These are phyloP conservation scores for Neonectria punicea DNA, from an alignment of 2,329 filamentous ascomycete species.

Conservation along the genomic window DNA sequence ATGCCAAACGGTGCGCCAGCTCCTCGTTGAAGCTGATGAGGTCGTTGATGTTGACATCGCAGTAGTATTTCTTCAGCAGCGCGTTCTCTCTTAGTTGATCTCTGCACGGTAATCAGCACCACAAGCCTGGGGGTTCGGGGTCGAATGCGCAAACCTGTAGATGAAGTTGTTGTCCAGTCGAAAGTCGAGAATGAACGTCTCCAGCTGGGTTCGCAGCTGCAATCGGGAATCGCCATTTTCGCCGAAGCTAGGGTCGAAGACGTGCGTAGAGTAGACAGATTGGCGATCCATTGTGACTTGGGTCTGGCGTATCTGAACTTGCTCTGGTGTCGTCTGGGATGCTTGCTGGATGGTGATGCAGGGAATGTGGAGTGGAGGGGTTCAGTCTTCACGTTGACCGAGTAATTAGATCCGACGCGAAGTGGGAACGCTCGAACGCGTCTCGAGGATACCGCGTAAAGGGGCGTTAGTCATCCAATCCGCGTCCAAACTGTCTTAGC, in stretches of 20 bases:
- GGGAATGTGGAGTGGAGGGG: constrained; percentile 41
- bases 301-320: constrained; percentile 13
- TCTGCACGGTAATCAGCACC: constrained; percentile 59
- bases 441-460: constrained; percentile 12
- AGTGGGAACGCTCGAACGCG: constrained; percentile 33
- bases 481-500: background rate
- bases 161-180: constrained; percentile 94
- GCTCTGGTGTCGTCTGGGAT: constrained; percentile 21
- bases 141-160: constrained; percentile 74
- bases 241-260: constrained; percentile 76
- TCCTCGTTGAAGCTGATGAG: constrained; percentile 97
- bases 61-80: constrained; percentile 92
- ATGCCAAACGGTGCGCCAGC: constrained; percentile 87
- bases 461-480: background rate
- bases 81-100: constrained; percentile 97
- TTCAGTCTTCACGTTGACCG: constrained; percentile 34
- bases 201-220: constrained; percentile 81
- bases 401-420: constrained; percentile 18
- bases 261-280: constrained; percentile 85
- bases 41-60: constrained; percentile 95
- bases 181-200: constrained; percentile 93
- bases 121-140: background rate
- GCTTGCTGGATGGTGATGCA: constrained; percentile 28
- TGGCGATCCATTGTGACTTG: constrained; percentile 78
- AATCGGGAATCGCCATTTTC: constrained; percentile 75